Conservation (phyloP, 306 rosid species). For the barrel medic (Medicago truncatula) region DNA sequence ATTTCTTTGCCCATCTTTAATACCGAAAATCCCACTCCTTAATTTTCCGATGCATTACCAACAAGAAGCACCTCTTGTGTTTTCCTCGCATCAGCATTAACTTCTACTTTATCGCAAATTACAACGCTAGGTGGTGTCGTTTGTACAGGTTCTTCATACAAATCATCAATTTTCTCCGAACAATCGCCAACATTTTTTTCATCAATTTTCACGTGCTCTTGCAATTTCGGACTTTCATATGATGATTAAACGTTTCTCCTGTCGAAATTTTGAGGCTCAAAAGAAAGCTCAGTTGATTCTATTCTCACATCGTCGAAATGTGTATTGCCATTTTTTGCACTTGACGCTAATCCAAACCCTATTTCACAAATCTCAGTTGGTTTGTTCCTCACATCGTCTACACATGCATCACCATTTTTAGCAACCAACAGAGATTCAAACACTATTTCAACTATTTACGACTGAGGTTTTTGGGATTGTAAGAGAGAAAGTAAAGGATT, state of each 20-base stretch:
- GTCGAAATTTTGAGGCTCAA: slow-evolving; percentile 8
- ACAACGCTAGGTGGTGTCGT: slow-evolving; percentile 53
- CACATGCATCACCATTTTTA: too few species aligned
- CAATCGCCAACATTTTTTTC: too few species aligned
- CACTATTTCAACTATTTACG: too few species aligned
- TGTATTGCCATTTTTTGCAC: not conserved
- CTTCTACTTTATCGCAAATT: slow-evolving; percentile 7
- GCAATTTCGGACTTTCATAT: not conserved
- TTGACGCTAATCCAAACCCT: not conserved
- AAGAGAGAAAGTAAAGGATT: too few species aligned
- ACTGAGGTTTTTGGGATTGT: too few species aligned
- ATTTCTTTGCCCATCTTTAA: not conserved
- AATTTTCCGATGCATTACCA: slow-evolving; percentile 19
- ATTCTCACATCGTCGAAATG: too few species aligned
- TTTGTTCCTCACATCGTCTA: too few species aligned
- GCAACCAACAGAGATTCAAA: too few species aligned
- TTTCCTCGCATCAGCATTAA: slow-evolving; percentile 17
- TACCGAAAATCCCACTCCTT: too few species aligned
- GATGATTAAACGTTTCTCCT: not conserved
- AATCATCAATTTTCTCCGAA: not conserved
- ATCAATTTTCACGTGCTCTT: too few species aligned
- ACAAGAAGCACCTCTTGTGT: not conserved
- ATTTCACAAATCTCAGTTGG: too few species aligned
- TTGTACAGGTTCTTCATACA: slow-evolving; percentile 22
- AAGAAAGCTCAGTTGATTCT: slow-evolving; percentile 14